Base-by-base conservation (phyloP, 495 filamentous ascomycete species). In the Xylaria sp. region DNA sequence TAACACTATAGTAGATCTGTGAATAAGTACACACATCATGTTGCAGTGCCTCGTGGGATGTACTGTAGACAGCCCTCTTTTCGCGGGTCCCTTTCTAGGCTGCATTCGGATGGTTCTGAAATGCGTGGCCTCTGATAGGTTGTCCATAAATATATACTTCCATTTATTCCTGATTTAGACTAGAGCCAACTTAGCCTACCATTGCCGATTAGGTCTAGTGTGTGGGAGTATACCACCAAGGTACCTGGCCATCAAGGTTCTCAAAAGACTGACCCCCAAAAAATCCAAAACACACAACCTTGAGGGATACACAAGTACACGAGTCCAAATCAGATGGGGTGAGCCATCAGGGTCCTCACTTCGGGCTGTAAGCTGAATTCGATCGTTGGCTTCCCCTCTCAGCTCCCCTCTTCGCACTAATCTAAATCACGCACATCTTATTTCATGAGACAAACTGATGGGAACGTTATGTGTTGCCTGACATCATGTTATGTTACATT, bases 221-320 rank as follows among this genome's bases (percentile, higher is more conserved):
- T 40, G 12, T 5, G 2, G 5, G 2, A n/a, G 29, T 53, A 52
- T 59, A 62, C 35, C 59, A 19, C 37, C 46, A 46, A 37, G 44
- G 41, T 63, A 64, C 53, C 41, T 55, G 65, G 31, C 75, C 75
- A 73, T 77, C 76, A 72, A 55, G 76, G 76, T 78, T 71, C 73
- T 73, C 72, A 64, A 40, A 37, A 53, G 21, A 26, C 48, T 14
- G 14, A 15, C 52, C 26, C 26, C 52, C 52, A 6, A 55, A 31
- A 55, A 11, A 3, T 7, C 26, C 52, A 29, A 55, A 29, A 31
- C 52, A 55, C 52, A 31, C n/a, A 50, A 50, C 52, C 26, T 55
- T 17, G 52, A 55, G 37, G 35, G 40, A 31, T 21, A 48, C 55
- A 48, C 15, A 29, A 61, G 31, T 21, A 48, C 55, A 48, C 15